Evolutionary conservation across 208 protist species (phyloP).

Genomic region (Plasmodiophora brassicae): DNA sequence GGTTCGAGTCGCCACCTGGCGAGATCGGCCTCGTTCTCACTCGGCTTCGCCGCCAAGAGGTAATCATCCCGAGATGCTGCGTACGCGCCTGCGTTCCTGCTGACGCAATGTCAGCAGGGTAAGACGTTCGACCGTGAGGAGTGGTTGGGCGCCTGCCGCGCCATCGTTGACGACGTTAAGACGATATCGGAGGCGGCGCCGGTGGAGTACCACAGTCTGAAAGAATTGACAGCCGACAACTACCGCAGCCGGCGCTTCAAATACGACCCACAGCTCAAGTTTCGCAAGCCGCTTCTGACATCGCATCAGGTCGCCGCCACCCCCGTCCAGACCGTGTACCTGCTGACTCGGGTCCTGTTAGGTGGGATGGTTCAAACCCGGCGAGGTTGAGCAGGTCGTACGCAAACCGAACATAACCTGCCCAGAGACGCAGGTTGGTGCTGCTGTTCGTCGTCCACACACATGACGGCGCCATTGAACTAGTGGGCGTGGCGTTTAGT

Average conservation of each 20-base stretch:
- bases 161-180: not conserved
- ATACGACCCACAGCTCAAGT: not conserved
- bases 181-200: not conserved
- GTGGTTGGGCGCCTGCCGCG: not conserved
- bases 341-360: too few species aligned
- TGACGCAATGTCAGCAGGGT: not conserved
- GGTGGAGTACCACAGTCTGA: constrained; percentile 1
- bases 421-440: not conserved
- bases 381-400: not conserved
- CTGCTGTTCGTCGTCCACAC: not conserved
- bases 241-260: not conserved
- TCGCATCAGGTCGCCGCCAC: too few species aligned
- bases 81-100: not conserved
- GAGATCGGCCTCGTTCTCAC: not conserved
- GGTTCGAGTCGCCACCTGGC: not conserved
- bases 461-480: not conserved
- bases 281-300: not conserved
- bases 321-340: too few species aligned
- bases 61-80: not conserved
- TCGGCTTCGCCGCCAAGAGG: not conserved
- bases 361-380: not conserved
- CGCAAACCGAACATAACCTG: constrained; percentile 26
- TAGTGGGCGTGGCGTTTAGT: not conserved
- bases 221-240: not conserved
- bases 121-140: not conserved